Evolutionary conservation across 768 basidiomycete genomes (phyloP), one percentile per base, ranked within the genome.

Genomic region (Panaeolus cyanescens): DNA sequence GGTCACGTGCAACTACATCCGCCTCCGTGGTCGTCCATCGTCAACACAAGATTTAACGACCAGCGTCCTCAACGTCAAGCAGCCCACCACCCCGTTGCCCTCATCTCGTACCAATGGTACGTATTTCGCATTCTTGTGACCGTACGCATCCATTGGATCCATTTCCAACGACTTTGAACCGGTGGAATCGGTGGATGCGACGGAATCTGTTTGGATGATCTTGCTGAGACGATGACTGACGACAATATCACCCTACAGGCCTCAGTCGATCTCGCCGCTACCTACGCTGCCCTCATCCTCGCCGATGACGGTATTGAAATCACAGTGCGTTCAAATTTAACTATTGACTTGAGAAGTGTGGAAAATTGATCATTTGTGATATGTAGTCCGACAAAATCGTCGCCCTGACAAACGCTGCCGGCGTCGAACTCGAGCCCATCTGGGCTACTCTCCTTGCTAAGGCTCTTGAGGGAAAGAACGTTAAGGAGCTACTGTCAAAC

Each of bases 221-320:
- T 59, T 62, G 62, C 56, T 60, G 56, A 55, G 59, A 34, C 25
- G 42, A 25, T 36, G 55, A 53, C 62, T 67, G 63, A 68, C 62
- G 42, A n/a, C 40, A 37, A 15, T 28, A 59, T 62, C 55, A 25
- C 36, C 33, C 25, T 50, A 28, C 62, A 83, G 82, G 78, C 81
- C 68, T 77, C 84, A 71, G 62, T 74, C 58, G 96, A 99, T 75
- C 92, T 96, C 74, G 94, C 95, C 69, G 83, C 95, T 64, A 92
- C 95, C 69, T 98, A 98, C 82, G 95, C 96, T 73, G 93, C 95
- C 68, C 91, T 99, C 72, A 98, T 98, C 80, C 94, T 99, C 74
- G 96, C 95, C 68, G 97, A 99, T 81, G 96, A 97, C 66, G 90
- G 90, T 70, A 80, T 96, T 72, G 96, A 98, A 84, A 98, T 99